Percentiles rank a stretch among this genome's conserved stretches.
These are phyloP conservation scores for Thelonectria discophora DNA, from an alignment of 2,329 filamentous ascomycete species.

Conservation along the genomic window DNA sequence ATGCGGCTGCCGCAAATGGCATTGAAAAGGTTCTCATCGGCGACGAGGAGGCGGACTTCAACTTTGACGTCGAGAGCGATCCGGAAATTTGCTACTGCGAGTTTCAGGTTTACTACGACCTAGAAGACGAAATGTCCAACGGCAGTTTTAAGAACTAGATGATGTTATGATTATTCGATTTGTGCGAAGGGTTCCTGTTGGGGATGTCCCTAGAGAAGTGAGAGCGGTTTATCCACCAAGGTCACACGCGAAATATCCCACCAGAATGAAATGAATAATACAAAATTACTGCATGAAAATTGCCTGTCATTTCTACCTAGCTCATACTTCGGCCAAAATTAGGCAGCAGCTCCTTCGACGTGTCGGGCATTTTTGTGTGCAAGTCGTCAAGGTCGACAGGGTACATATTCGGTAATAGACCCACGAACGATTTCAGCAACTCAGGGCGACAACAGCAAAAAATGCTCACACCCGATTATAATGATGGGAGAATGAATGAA, in stretches of 20 bases:
- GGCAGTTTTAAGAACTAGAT: slow-evolving; percentile 37
- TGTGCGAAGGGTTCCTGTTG: not conserved
- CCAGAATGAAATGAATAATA: not conserved
- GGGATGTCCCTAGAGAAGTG: too few species aligned
- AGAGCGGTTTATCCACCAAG: too few species aligned
- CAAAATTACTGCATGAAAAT: not conserved
- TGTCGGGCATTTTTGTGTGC: too few species aligned
- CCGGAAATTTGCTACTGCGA: slow-evolving; percentile 41
- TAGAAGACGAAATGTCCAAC: slow-evolving; percentile 36
- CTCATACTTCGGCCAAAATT: not conserved
- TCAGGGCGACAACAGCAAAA: not conserved
- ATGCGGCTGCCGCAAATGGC: slow-evolving; percentile 43
- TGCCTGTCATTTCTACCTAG: not conserved
- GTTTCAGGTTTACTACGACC: slow-evolving; percentile 42
- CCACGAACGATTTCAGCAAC: not conserved
- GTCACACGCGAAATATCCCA: too few species aligned
- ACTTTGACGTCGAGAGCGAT: slow-evolving; percentile 43
- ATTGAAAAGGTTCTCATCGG: slow-evolving; percentile 50
- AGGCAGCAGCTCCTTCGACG: not conserved
- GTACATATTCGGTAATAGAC: too few species aligned
- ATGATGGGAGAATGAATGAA: not conserved
- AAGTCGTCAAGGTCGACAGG: too few species aligned
- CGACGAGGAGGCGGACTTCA: slow-evolving; percentile 53
- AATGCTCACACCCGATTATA: not conserved
- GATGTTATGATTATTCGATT: not conserved